Evolutionary conservation across 2,329 filamentous ascomycete species (phyloP).

Genomic region (Eutypella sp.): DNA sequence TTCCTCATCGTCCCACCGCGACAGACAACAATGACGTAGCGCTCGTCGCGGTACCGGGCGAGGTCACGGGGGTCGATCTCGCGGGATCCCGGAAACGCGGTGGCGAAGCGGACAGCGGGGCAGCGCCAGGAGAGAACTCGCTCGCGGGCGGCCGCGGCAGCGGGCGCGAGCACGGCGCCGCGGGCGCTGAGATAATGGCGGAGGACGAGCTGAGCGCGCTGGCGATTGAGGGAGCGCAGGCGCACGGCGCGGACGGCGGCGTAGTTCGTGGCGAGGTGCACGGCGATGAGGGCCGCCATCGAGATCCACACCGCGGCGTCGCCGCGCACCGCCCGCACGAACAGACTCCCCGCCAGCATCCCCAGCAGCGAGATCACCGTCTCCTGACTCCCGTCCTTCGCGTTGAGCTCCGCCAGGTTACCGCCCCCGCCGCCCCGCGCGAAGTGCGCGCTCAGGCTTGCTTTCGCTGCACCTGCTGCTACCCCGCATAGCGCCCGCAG

Average conservation of each 20-base stretch:
- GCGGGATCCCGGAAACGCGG: conserved; percentile 11
- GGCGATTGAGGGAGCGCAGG: conserved; percentile 79
- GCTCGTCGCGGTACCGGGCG: conserved; percentile 43
- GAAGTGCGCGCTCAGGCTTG: conserved; percentile 88
- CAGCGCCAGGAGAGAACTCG: conserved; percentile 56
- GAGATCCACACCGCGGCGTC: conserved; percentile 67
- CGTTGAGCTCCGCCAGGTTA: conserved; percentile 90
- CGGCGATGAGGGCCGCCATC: conserved; percentile 64
- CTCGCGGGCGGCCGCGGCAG: conserved; percentile 60
- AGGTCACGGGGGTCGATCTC: conserved; percentile 33
- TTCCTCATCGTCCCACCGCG: conserved; percentile 36
- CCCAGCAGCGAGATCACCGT: conserved; percentile 86
- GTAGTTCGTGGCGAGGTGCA: conserved; percentile 84
- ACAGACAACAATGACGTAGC: conserved; percentile 59
- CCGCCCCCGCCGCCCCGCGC: conserved; percentile 75
- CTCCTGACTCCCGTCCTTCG: conserved; percentile 86
- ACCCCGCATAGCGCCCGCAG: conserved; percentile 73
- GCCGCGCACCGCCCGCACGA: conserved; percentile 71
- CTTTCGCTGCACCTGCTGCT: conserved; percentile 84
- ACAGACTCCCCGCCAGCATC: conserved; percentile 76
- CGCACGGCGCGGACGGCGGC: conserved; percentile 77
- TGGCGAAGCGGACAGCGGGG: conserved; percentile 37
- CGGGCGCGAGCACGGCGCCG: conserved; percentile 54
- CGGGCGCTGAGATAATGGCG: conserved; percentile 48
- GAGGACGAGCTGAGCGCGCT: conserved; percentile 77